Base-by-base conservation (phyloP, 331 rosid species). In the Quercus phellos region DNA sequence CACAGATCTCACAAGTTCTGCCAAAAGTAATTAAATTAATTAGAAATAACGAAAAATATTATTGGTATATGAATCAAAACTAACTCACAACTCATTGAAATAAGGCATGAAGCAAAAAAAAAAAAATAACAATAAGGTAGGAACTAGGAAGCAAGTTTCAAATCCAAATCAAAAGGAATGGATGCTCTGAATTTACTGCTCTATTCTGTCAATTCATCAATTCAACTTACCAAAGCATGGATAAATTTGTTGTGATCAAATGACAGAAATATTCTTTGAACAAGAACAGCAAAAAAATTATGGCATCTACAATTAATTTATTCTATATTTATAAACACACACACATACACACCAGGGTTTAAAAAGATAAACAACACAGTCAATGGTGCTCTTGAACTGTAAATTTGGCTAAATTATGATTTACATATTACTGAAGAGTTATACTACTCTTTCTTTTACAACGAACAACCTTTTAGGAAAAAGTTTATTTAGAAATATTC, bases 1-100 rank as follows among this genome's bases (percentile, higher is more conserved):
- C 96, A 35, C 98, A 95, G 51, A 93, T 93, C 88, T 95, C 99
- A 17, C 99, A 95, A 32, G 94, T 95, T 90, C 99, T 93, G 53
- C 38, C 76, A 34, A 66, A 53, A 73, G 73, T 26, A 58, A 67
- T 43, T 76, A 54, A 34, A 76, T 59, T 55, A 34, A 74, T 29
- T 17, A 30, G 46, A 11, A 58, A 24, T 22, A 16, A 58, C 4
- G 26, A 24, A 46, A 8, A 51, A 77, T 55, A 80, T 29, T 6
- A 51, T 30, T 17, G 21, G 46, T 2, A 16, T 6, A 16, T 30
- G 43, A 61, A 46, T 21, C 3, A 38, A 8, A 38, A 38, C 46
- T 38, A 38, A 38, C 46, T 38, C 46, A 8, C 12, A 38, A 38
- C 46, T 38, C 46, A 38, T 38, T 38, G 46, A 38, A 38, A 5